phyloP scores from a whole-genome alignment of 2,329 filamentous ascomycete genomes.

The Akanthomyces muscarius region DNA sequence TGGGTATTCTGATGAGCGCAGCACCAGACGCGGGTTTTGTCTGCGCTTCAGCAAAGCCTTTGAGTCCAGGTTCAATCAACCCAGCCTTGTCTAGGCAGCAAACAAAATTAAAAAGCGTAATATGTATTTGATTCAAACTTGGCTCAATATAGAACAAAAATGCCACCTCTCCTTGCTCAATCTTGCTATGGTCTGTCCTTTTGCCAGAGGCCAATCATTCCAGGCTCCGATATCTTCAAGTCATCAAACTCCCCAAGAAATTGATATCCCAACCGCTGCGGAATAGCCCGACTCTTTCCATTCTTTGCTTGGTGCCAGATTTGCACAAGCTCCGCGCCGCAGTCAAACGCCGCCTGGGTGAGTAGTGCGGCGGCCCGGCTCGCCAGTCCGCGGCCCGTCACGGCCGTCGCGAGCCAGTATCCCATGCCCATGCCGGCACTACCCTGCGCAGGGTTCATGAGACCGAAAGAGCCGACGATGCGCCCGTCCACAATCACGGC shows the following conservation, averaged over 20 bases:
- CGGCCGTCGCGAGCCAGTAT: slow-evolving; percentile 22
- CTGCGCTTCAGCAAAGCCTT: too few relatives aligned
- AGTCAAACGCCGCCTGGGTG: slow-evolving; percentile 17
- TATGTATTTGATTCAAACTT: too few relatives aligned
- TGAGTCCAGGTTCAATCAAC: too few relatives aligned
- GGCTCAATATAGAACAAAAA: too few relatives aligned
- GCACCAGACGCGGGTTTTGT: too few relatives aligned
- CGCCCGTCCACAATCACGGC: slow-evolving; percentile 17
- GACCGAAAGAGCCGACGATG: slow-evolving; percentile 18
- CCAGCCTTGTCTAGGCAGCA: too few relatives aligned
- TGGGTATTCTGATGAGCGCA: too few relatives aligned
- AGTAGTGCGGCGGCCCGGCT: slow-evolving; percentile 19
- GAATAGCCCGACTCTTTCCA: slow-evolving; percentile 16
- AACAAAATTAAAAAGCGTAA: too few relatives aligned
- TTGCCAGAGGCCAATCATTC: slow-evolving; percentile 4
- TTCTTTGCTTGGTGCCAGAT: slow-evolving; percentile 20
- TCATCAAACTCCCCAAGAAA: slow-evolving; percentile 4
- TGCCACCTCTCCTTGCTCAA: too few relatives aligned
- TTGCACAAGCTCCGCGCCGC: slow-evolving; percentile 19
- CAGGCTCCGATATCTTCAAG: neutral
- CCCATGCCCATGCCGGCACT: slow-evolving; percentile 18
- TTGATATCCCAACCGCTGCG: slow-evolving; percentile 17
- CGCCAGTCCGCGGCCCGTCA: slow-evolving; percentile 21
- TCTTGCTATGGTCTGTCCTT: neutral
- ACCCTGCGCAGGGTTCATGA: slow-evolving; percentile 10